A percentile compares a stretch with the other conserved stretches of the same genome.
Evolutionary conservation across 305 asterid species (phyloP).

Genomic region (Fraxinus sp.): DNA sequence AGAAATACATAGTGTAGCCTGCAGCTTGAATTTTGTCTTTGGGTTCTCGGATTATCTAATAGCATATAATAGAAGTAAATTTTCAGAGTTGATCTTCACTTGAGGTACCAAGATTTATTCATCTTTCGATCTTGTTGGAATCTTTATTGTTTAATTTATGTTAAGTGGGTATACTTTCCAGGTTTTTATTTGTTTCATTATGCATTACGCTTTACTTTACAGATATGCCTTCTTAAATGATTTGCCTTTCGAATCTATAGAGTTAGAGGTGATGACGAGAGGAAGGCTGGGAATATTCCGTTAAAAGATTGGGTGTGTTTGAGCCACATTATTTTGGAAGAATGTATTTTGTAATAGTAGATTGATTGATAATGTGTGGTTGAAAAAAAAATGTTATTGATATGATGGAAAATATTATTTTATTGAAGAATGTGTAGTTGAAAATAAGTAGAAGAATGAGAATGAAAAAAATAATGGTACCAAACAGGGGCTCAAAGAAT

Average conservation of each 20-base stretch:
- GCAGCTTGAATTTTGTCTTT: not conserved
- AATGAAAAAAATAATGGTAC: no score
- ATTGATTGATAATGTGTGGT: no score
- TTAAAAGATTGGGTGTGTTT: not conserved
- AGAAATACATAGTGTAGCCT: not conserved
- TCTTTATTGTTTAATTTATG: not conserved
- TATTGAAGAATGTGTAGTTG: no score
- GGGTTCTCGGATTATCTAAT: constrained; percentile 6
- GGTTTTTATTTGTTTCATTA: not conserved
- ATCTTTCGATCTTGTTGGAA: not conserved
- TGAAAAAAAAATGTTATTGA: no score
- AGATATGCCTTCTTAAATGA: not conserved
- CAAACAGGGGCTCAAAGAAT: not conserved
- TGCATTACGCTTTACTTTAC: not conserved
- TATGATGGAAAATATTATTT: no score
- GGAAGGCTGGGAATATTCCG: not conserved
- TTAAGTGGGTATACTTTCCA: not conserved
- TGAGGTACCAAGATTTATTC: not conserved
- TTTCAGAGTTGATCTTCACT: constrained; percentile 3
- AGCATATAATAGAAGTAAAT: not conserved
- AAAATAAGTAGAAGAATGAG: no score
- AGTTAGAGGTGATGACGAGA: not conserved
- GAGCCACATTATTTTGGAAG: no score
- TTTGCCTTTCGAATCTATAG: not conserved
- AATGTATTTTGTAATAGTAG: no score